Conservation (phyloP, 306 rosid species). For the Lupinus albus region DNA sequence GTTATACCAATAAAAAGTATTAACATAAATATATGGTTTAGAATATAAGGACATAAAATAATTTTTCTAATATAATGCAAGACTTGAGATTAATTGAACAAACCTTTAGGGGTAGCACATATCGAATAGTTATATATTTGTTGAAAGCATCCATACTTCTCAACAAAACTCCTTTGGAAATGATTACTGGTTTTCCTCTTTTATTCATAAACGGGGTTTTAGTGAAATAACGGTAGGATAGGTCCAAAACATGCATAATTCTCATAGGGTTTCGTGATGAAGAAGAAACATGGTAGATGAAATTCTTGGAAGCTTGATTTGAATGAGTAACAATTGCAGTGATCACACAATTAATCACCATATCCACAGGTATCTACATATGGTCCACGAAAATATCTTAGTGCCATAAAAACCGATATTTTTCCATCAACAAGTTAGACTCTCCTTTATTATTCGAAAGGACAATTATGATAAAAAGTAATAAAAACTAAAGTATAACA, state of each 20-base stretch:
- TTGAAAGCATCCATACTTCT: slow-evolving; percentile 36
- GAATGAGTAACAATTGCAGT: slow-evolving; percentile 42
- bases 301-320: slow-evolving; percentile 8
- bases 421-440: too few species aligned
- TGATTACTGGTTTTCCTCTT: slow-evolving; percentile 40
- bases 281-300: slow-evolving; percentile 52
- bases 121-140: slow-evolving; percentile 29
- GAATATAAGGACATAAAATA: too few species aligned
- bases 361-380: slow-evolving; percentile 58
- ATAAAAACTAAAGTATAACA: too few species aligned
- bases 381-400: too few species aligned
- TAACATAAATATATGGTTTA: too few species aligned
- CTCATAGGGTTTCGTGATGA: slow-evolving; percentile 46
- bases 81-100: neutral
- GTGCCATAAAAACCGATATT: too few species aligned
- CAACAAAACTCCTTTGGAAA: neutral
- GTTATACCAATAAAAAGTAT: too few species aligned
- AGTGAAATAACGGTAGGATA: slow-evolving; percentile 22
- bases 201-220: slow-evolving; percentile 11
- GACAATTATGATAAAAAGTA: too few species aligned
- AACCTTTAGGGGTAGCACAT: slow-evolving; percentile 49
- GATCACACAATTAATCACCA: slow-evolving; percentile 51
- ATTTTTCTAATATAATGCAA: neutral
- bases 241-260: neutral
- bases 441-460: too few species aligned